A percentile compares a stretch with the other conserved stretches of the same genome.
Evolutionary conservation across 2,329 filamentous ascomycete genomes (phyloP).

Genomic region (Colletotrichum camelliae): DNA sequence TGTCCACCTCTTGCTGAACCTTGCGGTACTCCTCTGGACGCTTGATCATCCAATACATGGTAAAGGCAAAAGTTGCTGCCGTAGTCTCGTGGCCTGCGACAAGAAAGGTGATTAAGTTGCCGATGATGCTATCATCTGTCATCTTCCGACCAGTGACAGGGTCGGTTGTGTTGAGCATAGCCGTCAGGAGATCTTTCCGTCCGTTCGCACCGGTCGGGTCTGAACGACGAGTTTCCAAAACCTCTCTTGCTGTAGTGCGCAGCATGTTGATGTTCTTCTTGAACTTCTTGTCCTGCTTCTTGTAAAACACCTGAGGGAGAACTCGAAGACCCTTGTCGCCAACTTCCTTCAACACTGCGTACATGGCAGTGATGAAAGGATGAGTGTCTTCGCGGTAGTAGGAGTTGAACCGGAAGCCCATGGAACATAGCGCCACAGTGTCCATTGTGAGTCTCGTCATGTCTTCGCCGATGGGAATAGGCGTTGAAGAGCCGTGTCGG

Average conservation of each 20-base stretch:
- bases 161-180: conserved; percentile 69
- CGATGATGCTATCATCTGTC: conserved; percentile 62
- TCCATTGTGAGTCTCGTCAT: conserved; percentile 69
- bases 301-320: conserved; percentile 52
- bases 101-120: conserved; percentile 74
- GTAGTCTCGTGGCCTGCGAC: conserved; percentile 75
- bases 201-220: conserved; percentile 51
- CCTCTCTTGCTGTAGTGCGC: conserved; percentile 57
- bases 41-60: conserved; percentile 69
- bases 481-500: conserved; percentile 41
- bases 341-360: conserved; percentile 59
- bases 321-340: conserved; percentile 53
- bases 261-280: conserved; percentile 56
- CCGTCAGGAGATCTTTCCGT: conserved; percentile 68
- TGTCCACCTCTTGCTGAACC: conserved; percentile 72
- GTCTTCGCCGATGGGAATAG: conserved; percentile 61
- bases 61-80: conserved; percentile 68
- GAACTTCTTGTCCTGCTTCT: conserved; percentile 49
- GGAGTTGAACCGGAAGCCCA: conserved; percentile 66
- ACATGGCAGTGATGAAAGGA: conserved; percentile 60
- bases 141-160: conserved; percentile 67
- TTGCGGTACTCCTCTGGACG: conserved; percentile 64
- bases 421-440: conserved; percentile 64
- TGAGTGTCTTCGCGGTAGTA: conserved; percentile 55
- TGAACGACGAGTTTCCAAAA: conserved; percentile 64